A percentile compares a stretch with the other conserved stretches of the same genome.
Conservation (phyloP, 257 asterid genomes). For the Nicotiana tabacum region DNA sequence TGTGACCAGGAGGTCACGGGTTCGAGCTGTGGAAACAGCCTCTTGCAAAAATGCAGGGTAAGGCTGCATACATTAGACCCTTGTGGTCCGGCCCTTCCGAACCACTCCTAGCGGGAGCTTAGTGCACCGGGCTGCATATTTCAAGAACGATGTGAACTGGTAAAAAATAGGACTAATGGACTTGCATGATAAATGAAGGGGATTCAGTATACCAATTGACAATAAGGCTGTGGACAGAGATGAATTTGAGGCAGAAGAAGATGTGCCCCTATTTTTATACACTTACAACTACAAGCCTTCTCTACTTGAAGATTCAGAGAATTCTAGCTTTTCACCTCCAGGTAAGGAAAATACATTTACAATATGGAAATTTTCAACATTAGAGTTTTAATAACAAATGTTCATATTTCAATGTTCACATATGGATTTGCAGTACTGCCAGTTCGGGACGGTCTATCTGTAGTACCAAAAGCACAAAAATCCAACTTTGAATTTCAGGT, state of each 20-base stretch:
- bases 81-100: too few species aligned
- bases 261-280: slow-evolving; percentile 39
- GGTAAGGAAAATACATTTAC: slow-evolving; percentile 16
- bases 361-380: not conserved
- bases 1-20: too few species aligned
- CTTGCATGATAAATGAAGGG: slow-evolving; percentile 6
- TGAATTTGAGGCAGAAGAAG: slow-evolving; percentile 37
- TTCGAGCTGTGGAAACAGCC: too few species aligned
- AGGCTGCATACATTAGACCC: too few species aligned
- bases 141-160: not conserved
- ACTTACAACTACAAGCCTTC: slow-evolving; percentile 28
- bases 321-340: slow-evolving; percentile 16
- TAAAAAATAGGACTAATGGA: not conserved
- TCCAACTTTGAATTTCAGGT: slow-evolving; percentile 55
- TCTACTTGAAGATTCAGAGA: slow-evolving; percentile 20
- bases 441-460: slow-evolving; percentile 29
- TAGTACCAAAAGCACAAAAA: slow-evolving; percentile 31
- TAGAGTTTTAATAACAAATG: not conserved
- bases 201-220: slow-evolving; percentile 2
- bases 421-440: slow-evolving; percentile 33
- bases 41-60: not conserved
- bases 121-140: too few species aligned
- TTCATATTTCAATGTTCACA: not conserved
- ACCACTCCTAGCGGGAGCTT: too few species aligned
- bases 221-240: slow-evolving; percentile 4